These are phyloP conservation scores for Populus euphratica DNA, from an alignment of 345 rosid species.

Conservation along the genomic window DNA sequence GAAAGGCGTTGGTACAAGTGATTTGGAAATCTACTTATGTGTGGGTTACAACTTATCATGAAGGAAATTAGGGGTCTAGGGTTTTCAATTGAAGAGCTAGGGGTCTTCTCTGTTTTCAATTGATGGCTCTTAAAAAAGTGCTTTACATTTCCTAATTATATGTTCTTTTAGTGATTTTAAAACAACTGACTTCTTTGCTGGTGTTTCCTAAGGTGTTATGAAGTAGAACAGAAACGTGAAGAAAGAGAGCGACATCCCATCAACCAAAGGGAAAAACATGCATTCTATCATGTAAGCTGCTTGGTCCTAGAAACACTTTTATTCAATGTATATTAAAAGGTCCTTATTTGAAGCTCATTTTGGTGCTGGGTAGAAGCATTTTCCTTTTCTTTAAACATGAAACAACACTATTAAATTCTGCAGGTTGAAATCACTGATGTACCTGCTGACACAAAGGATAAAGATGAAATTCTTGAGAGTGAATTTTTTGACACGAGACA, in stretches of 20 bases:
- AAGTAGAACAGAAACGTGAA: conserved; percentile 75
- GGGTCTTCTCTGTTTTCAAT: neutral
- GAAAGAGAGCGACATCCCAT: conserved; percentile 84
- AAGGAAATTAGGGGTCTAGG: no score
- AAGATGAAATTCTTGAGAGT: conserved; percentile 95
- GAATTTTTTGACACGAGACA: conserved; percentile 98
- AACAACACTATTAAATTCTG: conserved; percentile 15
- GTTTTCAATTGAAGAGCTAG: no score
- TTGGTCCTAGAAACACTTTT: neutral
- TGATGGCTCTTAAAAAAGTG: neutral
- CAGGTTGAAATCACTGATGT: conserved; percentile 71
- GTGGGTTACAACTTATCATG: no score
- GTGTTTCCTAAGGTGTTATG: conserved; percentile 64
- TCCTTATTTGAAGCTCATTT: neutral
- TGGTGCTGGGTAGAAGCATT: neutral
- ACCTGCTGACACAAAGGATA: conserved; percentile 77
- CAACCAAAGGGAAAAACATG: conserved; percentile 69
- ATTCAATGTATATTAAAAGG: neutral
- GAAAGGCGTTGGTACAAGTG: no score
- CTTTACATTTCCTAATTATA: neutral
- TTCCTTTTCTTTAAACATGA: conserved; percentile 11
- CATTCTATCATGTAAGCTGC: conserved; percentile 63
- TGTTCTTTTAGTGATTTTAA: neutral
- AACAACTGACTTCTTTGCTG: conserved; percentile 5
- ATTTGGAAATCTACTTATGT: no score